Conservation (phyloP, 2,329 filamentous ascomycete genomes). For the Colletotrichum cordylinicola region DNA sequence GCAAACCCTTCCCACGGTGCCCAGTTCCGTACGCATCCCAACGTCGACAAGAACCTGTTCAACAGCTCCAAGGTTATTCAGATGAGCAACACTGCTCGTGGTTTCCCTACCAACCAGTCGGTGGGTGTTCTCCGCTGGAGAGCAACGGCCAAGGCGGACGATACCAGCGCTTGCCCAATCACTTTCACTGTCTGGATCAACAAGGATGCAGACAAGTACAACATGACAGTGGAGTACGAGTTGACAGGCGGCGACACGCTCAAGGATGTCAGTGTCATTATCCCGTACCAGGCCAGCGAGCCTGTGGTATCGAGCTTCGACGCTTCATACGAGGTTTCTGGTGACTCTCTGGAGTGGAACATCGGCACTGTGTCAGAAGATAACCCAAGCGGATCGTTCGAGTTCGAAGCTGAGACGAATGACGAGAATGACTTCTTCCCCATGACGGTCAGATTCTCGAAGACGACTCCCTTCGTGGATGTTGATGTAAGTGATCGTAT, state of each 20-base stretch:
- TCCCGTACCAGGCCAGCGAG: slow-evolving; percentile 86
- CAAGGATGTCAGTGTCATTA: slow-evolving; percentile 84
- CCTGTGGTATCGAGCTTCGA: slow-evolving; percentile 93
- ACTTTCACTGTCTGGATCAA: slow-evolving; percentile 99
- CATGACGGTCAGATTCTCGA: slow-evolving; percentile 90
- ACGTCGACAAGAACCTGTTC: slow-evolving; percentile 91
- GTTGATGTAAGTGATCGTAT: slow-evolving; percentile 77
- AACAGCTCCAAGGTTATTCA: slow-evolving; percentile 84
- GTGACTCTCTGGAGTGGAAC: slow-evolving; percentile 92
- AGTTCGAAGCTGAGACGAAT: slow-evolving; percentile 89
- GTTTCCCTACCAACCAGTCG: slow-evolving; percentile 93
- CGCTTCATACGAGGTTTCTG: slow-evolving; percentile 90
- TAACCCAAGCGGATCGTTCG: slow-evolving; percentile 86
- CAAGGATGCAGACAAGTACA: slow-evolving; percentile 82
- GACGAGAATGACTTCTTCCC: slow-evolving; percentile 98
- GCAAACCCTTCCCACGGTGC: slow-evolving; percentile 81
- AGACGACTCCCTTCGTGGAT: slow-evolving; percentile 85
- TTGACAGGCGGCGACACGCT: slow-evolving; percentile 80
- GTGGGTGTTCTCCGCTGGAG: slow-evolving; percentile 95
- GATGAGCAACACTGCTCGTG: slow-evolving; percentile 84
- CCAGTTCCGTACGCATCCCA: slow-evolving; percentile 94
- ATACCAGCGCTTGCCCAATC: slow-evolving; percentile 83
- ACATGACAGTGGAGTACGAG: slow-evolving; percentile 95
- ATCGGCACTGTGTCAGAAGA: slow-evolving; percentile 85
- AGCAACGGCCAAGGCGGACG: slow-evolving; percentile 80